Base-by-base conservation (phyloP, 2,329 filamentous ascomycete species). In the Pseudocercospora fijiensis region DNA sequence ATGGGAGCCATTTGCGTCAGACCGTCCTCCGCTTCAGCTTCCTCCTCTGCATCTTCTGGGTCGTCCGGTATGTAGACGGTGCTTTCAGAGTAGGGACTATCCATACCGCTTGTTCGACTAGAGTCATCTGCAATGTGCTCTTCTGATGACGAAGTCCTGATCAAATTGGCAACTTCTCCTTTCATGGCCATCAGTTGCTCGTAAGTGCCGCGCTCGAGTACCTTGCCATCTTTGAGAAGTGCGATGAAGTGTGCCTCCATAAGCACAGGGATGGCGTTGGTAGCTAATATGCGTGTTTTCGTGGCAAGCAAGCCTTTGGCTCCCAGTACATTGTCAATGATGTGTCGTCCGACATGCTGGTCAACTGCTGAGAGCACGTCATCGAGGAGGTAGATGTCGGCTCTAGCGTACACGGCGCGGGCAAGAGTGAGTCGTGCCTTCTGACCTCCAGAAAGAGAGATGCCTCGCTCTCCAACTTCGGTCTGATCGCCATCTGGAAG, bases 321-420 rank as follows among this genome's bases (percentile, higher is more conserved):
- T 11, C 95, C 95, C 37, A 99, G 86, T 0, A 99, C 95, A 67
- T 95, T 91, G 75, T 98, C 90, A 72, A 97, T 97, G 62, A 99
- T 85, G 78, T 99, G 95, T 67, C 91, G 86, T 57, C 95, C 95
- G 64, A 99, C 95, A 74, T 99, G 95, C 68, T 96, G 94, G 78
- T 99, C 95, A n/a, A 99, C 95, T 0, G 96, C 95, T 16, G 94
- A 98, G 10, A 99, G 83, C 65, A 93, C 90, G 75, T 99, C 95
- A 70, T 99, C 95, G 10, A 99, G 83, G 11, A 99, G 83, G 74
- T 98, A 98, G 57, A 99, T 87, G 76, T 99, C 96, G n/a, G 95
- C 92, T 70, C 95, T 86, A 58, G 96, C 93, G 75, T 99, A 99
- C 0, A 99, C 95, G 28, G 96, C 94, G 76, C 95, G 87, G 45